Evolutionary conservation across 345 rosid species (phyloP), one percentile per base, ranked within the genome.

Genomic region (Lumnitzera littorea): DNA sequence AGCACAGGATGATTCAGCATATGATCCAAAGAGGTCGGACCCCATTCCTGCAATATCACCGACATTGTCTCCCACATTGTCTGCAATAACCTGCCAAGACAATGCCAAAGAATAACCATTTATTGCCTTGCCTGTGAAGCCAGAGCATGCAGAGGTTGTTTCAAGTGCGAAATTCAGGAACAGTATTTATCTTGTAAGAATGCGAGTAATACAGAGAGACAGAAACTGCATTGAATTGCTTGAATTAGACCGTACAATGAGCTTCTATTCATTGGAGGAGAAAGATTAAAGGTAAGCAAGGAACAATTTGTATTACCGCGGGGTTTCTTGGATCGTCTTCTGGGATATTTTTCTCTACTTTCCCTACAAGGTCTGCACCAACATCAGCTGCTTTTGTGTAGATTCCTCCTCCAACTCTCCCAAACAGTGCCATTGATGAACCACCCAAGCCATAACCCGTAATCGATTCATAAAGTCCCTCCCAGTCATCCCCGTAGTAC

Each of bases 1-100:
- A 17, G 91, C 91, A 68, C 91, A 85, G 2, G 88, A 76, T 63
- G 91, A 70, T 56, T 85, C 88, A 5, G 91, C 88, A 60, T 85
- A 85, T 20, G 91, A 85, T 1, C 88, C 88, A 9, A 85, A 85
- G 14, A 85, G 73, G 53, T 82, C 88, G 20, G 82, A 85, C 48
- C 91, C 91, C 91, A 82, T 85, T n/a, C 91, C 91, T 0, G 84
- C 84, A 66, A 85, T 82, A 51, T 82, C 91, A 52, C 91, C 91
- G 29, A 85, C 91, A 60, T 85, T 85, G 76, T 85, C 80, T 24
- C 88, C 88, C 70, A 85, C 88, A 31, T 85, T 85, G 63, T 85
- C 91, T 10, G 91, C 91, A 65, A 77, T 82, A 36, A 82, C 91
- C 88, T 85, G 81, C 46, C 57, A 8, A 46, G 16, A 57, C n/a